Evolutionary conservation across 2,329 filamentous ascomycete genomes (phyloP).

Genomic region (Lasiodiplodia theobromae): DNA sequence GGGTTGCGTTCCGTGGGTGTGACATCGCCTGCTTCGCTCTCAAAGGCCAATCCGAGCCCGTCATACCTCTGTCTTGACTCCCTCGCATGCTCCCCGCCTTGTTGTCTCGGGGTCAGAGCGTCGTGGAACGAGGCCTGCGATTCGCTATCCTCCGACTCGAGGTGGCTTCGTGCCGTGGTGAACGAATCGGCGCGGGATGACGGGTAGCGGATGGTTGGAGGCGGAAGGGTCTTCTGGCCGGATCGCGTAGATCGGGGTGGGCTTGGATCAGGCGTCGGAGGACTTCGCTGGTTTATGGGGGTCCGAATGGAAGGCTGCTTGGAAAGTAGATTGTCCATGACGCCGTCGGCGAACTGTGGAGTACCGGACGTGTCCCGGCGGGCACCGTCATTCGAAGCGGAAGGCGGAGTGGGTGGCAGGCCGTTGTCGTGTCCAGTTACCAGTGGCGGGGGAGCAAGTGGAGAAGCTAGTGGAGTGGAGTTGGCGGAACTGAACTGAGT

Average conservation of each 20-base stretch:
- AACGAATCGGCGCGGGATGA: conserved; percentile 56
- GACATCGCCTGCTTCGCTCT: conserved; percentile 40
- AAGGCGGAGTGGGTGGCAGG: conserved; percentile 56
- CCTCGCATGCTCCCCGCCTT: conserved; percentile 33
- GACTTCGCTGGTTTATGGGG: conserved; percentile 50
- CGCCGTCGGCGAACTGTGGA: conserved; percentile 49
- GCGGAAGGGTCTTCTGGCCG: conserved; percentile 30
- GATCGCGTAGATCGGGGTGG: conserved; percentile 40
- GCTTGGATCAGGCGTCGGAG: conserved; percentile 48
- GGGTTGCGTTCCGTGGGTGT: conserved; percentile 41
- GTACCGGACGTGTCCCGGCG: conserved; percentile 37
- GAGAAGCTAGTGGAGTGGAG: conserved; percentile 40
- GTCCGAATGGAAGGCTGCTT: conserved; percentile 51
- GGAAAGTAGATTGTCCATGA: conserved; percentile 47
- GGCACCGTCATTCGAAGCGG: conserved; percentile 43
- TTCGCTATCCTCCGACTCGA: conserved; percentile 43
- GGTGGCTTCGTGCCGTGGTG: conserved; percentile 54
- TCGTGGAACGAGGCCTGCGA: conserved; percentile 40
- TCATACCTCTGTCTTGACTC: conserved; percentile 33
- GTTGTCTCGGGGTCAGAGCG: conserved; percentile 38
- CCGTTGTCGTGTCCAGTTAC: conserved; percentile 43
- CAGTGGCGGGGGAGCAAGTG: conserved; percentile 31
- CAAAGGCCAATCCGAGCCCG: conserved; percentile 46
- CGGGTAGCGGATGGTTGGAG: conserved; percentile 42
- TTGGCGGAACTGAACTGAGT: conserved; percentile 36